Evolutionary conservation across 2,329 filamentous ascomycete genomes (phyloP).

Genomic region (Cercospora sesami): DNA sequence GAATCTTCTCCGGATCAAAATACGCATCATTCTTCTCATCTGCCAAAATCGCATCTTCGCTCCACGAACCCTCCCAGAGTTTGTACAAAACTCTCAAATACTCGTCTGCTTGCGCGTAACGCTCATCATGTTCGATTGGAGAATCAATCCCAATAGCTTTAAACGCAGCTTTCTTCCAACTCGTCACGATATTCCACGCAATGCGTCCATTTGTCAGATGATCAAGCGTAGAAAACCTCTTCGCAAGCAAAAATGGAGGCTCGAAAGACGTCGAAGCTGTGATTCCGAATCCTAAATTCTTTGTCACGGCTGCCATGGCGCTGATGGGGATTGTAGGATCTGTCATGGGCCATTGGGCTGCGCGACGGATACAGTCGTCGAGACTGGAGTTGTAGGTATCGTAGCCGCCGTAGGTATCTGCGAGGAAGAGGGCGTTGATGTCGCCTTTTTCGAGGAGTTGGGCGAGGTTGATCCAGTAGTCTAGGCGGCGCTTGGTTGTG

Average conservation of each 20-base stretch:
- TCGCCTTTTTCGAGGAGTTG: slow-evolving; percentile 62
- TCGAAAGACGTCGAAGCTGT: slow-evolving; percentile 65
- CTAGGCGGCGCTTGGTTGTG: slow-evolving; percentile 59
- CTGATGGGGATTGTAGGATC: slow-evolving; percentile 65
- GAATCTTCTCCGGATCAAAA: slow-evolving; percentile 59
- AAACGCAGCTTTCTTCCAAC: slow-evolving; percentile 63
- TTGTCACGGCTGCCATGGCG: slow-evolving; percentile 67
- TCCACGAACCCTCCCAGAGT: slow-evolving; percentile 58
- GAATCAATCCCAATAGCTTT: slow-evolving; percentile 62
- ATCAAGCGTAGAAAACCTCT: slow-evolving; percentile 62
- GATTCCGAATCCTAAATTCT: slow-evolving; percentile 63
- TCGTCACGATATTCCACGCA: slow-evolving; percentile 68
- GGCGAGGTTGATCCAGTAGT: slow-evolving; percentile 65
- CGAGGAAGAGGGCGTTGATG: slow-evolving; percentile 66
- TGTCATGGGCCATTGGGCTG: slow-evolving; percentile 65
- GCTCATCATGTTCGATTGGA: slow-evolving; percentile 61
- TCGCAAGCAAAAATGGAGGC: slow-evolving; percentile 61
- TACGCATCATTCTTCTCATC: slow-evolving; percentile 58
- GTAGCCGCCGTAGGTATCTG: slow-evolving; percentile 65
- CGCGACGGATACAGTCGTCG: slow-evolving; percentile 54
- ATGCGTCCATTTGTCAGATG: slow-evolving; percentile 62
- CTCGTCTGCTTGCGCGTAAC: slow-evolving; percentile 63
- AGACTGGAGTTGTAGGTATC: slow-evolving; percentile 58
- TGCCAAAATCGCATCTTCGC: slow-evolving; percentile 57
- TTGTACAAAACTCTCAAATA: slow-evolving; percentile 64